Percentiles rank a stretch among this genome's conserved stretches.
Conservation (phyloP, 2,329 filamentous ascomycete genomes). For the Zymoseptoria ardabiliae region DNA sequence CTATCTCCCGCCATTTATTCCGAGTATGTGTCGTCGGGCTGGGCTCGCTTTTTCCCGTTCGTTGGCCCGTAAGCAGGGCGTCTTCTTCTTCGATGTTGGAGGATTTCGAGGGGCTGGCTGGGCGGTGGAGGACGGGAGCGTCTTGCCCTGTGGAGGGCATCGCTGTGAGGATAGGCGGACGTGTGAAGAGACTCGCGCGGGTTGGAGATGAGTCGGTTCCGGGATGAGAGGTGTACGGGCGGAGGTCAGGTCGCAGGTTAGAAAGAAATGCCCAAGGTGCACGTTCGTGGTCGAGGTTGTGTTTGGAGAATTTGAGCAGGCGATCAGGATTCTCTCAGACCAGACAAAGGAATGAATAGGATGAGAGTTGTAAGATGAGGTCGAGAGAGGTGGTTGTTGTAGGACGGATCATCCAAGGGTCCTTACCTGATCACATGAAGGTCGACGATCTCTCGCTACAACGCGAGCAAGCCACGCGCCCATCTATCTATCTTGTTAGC, state of each 20-base stretch:
- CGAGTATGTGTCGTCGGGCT: conserved; percentile 41
- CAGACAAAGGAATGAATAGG: neutral
- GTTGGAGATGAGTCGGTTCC: neutral
- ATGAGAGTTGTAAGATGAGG: neutral
- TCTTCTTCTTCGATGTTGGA: conserved; percentile 52
- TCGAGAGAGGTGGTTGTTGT: neutral
- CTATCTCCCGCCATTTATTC: conserved; percentile 59
- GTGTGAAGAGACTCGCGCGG: neutral
- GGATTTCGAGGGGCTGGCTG: conserved; percentile 51
- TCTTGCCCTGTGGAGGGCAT: conserved; percentile 38
- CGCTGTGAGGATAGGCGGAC: too few species aligned
- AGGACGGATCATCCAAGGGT: neutral
- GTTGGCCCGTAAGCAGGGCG: conserved; percentile 53
- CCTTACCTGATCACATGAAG: neutral
- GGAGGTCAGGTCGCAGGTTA: neutral
- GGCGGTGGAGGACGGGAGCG: conserved; percentile 48
- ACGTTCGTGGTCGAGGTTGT: neutral
- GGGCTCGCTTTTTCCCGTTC: conserved; percentile 21
- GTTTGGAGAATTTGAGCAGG: neutral
- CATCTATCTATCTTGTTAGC: too few species aligned
- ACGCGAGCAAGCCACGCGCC: neutral
- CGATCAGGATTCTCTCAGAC: neutral
- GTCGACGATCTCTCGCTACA: neutral
- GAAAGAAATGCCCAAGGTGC: too few species aligned
- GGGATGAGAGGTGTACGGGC: neutral